phyloP scores from a whole-genome alignment of 2,329 filamentous ascomycete genomes.

The Aureobasidium sp. region DNA sequence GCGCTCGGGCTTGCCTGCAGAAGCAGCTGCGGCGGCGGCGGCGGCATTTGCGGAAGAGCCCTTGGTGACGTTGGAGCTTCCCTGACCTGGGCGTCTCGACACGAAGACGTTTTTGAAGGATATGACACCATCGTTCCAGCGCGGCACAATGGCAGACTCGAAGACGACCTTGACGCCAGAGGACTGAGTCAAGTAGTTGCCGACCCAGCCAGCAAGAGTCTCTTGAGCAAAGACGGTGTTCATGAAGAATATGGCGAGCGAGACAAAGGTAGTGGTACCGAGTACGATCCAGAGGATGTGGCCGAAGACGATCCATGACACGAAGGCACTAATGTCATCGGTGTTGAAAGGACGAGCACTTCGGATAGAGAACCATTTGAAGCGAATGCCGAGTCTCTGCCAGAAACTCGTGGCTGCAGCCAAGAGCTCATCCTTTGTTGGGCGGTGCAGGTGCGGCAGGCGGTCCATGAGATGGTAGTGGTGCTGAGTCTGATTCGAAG shows the following conservation, averaged over 20 bases:
- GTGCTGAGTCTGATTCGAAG: neutral
- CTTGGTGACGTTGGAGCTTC: constrained; percentile 77
- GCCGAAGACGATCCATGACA: constrained; percentile 90
- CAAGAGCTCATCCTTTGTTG: constrained; percentile 87
- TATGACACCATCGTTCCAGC: constrained; percentile 91
- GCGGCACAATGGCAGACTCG: constrained; percentile 94
- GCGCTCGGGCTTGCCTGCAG: constrained; percentile 38
- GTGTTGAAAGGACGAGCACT: constrained; percentile 90
- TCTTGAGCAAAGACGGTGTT: constrained; percentile 98
- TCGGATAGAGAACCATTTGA: constrained; percentile 96
- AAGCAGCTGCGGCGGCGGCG: constrained; percentile 67
- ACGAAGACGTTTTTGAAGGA: constrained; percentile 96
- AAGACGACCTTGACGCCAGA: constrained; percentile 92
- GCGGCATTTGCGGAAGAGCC: constrained; percentile 80
- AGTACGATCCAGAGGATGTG: constrained; percentile 95
- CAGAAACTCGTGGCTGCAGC: constrained; percentile 89
- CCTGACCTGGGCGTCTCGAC: constrained; percentile 79
- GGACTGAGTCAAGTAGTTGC: constrained; percentile 90
- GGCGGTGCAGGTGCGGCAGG: constrained; percentile 65
- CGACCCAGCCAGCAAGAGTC: constrained; percentile 86
- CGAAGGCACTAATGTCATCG: constrained; percentile 92
- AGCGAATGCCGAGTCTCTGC: constrained; percentile 79
- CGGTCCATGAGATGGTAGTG: constrained; percentile 45
- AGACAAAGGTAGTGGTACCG: constrained; percentile 96
- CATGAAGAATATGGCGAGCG: constrained; percentile 78